A percentile compares a stretch with the other conserved stretches of the same genome.
These are phyloP conservation scores for Amanita thiersii DNA, from an alignment of 768 basidiomycete species.

Conservation along the genomic window DNA sequence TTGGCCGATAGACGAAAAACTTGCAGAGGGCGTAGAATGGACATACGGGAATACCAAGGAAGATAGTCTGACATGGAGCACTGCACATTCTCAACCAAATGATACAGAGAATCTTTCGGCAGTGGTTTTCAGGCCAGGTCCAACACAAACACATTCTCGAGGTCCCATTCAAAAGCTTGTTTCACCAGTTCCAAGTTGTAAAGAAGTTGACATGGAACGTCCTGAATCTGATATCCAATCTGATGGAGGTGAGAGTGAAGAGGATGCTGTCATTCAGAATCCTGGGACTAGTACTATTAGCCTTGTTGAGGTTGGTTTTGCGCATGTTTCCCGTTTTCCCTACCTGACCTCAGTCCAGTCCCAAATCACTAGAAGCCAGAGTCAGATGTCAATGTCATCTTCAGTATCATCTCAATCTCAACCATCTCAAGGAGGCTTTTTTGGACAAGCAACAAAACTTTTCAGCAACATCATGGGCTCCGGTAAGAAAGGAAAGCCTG, in stretches of 20 bases:
- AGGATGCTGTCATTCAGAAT: conserved; percentile 35
- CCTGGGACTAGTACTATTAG: conserved; percentile 27
- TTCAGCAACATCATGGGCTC: conserved; percentile 60
- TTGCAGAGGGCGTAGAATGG: conserved; percentile 52
- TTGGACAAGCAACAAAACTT: conserved; percentile 63
- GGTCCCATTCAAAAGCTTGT: conserved; percentile 4
- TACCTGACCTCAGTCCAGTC: conserved; percentile 13
- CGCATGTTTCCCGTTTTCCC: conserved; percentile 4
- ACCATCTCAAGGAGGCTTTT: conserved; percentile 51
- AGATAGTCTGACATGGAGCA: conserved; percentile 74
- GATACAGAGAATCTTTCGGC: conserved; percentile 26
- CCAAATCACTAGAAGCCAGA: conserved; percentile 33
- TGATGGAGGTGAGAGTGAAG: conserved; percentile 26
- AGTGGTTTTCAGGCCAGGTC: conserved; percentile 12
- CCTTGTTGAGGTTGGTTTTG: conserved; percentile 33
- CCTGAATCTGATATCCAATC: conserved; percentile 23
- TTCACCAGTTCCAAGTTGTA: conserved; percentile 18
- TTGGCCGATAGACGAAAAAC: conserved; percentile 67
- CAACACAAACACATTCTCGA: conserved; percentile 4
- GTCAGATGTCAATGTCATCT: conserved; percentile 49
- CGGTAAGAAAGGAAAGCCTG: conserved; percentile 64
- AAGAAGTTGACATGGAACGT: conserved; percentile 29
- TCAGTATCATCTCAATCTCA: conserved; percentile 40
- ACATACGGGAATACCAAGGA: conserved; percentile 50
- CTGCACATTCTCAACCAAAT: conserved; percentile 34